Conservation (phyloP, 1,284 basidiomycete species). For the Tremellales sp. region DNA sequence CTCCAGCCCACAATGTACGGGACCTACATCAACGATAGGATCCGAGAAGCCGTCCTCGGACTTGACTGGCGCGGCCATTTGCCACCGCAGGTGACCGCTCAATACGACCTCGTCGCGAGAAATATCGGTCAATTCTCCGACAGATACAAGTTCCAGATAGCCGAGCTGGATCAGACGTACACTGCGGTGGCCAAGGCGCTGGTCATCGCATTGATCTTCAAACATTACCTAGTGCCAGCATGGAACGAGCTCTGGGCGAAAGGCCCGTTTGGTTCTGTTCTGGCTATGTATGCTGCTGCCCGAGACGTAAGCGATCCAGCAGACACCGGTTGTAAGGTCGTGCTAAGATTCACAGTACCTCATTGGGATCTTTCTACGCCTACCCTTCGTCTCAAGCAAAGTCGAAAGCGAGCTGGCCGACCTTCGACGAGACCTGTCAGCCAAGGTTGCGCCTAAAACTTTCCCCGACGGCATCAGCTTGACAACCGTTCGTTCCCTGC, state of each 20-base stretch:
- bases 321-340: not conserved
- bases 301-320: slow-evolving; percentile 25
- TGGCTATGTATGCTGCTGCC: slow-evolving; percentile 24
- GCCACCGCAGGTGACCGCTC: too few species aligned
- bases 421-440: slow-evolving; percentile 62
- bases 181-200: not conserved
- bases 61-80: too few species aligned
- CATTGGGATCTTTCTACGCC: slow-evolving; percentile 59
- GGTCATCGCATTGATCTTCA: not conserved
- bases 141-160: not conserved
- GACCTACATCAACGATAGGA: too few species aligned
- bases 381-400: slow-evolving; percentile 65
- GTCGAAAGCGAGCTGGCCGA: slow-evolving; percentile 67
- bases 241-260: slow-evolving; percentile 69
- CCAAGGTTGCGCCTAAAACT: slow-evolving; percentile 54
- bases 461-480: slow-evolving; percentile 57
- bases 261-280: slow-evolving; percentile 52
- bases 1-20: too few species aligned
- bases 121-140: too few species aligned
- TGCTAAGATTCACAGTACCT: slow-evolving; percentile 20
- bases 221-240: not conserved
- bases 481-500: slow-evolving; percentile 57
- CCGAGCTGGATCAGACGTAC: not conserved
- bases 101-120: too few species aligned
- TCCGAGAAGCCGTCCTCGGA: too few species aligned